phyloP scores from a whole-genome alignment of 495 filamentous ascomycete species.

The Collariella sp. region DNA sequence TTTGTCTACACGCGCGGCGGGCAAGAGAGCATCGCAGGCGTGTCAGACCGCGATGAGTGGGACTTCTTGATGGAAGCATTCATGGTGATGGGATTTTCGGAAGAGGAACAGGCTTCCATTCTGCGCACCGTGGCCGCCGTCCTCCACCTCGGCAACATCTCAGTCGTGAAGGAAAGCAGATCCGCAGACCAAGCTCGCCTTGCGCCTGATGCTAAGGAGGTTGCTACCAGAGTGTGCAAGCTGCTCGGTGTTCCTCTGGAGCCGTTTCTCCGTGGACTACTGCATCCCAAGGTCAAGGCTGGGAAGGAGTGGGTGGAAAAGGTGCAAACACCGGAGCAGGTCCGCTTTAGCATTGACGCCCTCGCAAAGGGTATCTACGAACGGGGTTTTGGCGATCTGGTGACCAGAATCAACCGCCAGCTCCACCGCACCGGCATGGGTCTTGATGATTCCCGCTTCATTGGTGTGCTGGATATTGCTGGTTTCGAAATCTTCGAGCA shows the following conservation, averaged over 20 bases:
- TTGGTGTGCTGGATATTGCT: conserved; percentile 97
- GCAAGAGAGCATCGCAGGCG: conserved; percentile 80
- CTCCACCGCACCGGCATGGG: conserved; percentile 72
- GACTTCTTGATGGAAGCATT: conserved; percentile 84
- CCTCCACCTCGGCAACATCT: conserved; percentile 87
- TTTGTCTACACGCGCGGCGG: conserved; percentile 88
- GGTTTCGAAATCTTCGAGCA: conserved; percentile 98
- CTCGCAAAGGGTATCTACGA: conserved; percentile 97
- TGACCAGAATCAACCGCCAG: conserved; percentile 82
- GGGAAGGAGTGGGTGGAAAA: conserved; percentile 98
- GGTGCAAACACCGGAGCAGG: conserved; percentile 94
- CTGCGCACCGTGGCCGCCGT: conserved; percentile 84
- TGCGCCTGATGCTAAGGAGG: conserved; percentile 56
- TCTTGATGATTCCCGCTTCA: conserved; percentile 84
- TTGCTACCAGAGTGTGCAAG: conserved; percentile 68
- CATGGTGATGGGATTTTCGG: conserved; percentile 84
- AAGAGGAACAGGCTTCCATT: conserved; percentile 74
- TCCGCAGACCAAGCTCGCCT: conserved; percentile 86
- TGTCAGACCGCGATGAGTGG: conserved; percentile 91
- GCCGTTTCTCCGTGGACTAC: conserved; percentile 74
- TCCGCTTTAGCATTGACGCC: conserved; percentile 80
- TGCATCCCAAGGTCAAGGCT: conserved; percentile 90
- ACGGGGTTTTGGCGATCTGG: conserved; percentile 86
- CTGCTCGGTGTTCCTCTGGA: conserved; percentile 79
- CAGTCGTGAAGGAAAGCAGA: conserved; percentile 78